Evolutionary conservation across 345 rosid genomes (phyloP), one percentile per base, ranked within the genome.

Genomic region (Aquilaria sinensis): DNA sequence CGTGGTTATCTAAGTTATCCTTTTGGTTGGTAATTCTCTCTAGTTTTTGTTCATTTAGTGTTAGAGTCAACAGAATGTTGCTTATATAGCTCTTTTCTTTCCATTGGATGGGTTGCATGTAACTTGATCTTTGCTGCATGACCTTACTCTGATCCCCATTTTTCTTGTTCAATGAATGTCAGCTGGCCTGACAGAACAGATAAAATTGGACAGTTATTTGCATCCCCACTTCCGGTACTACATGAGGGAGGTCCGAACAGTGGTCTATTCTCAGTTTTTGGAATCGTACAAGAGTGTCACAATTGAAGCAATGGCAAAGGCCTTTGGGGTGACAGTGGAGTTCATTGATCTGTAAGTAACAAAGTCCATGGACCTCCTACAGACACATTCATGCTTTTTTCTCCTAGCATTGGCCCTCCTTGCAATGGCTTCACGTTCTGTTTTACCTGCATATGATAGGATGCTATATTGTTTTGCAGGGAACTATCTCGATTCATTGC

Each of bases 231-330:
- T 91, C 78, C 90, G 97, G 3, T 95, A 85, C 72, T 91, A 95
- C 87, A 95, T 91, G 99, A 84, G 98, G 75, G 98, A 95, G 81
- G 83, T 95, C 55, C 84, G 99, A 72, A 85, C 85, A 0, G 97
- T 95, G 30, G 89, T 95, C 9, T 95, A 95, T 73, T 95, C 96
- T 16, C 99, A 91, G 77, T 95, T 91, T 72, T 57, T 95, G 79
- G 99, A 95, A 61, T 91, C 98, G 10, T 91, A 95, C 69, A 95
- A 89, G 85, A 91, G 99, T 70, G 97, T 95, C 57, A 91, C 99
- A 4, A 83, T 95, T 31, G 97, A 87, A 65, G 96, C 98, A 33
- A 95, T 95, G 99, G 96, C 99, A 12, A 91, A 78, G 80, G 98
- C 99, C 51, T 95, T 89, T 74, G 98, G 99, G 9, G 99, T 91